Percentiles rank a stretch among this genome's conserved stretches.
Conservation (phyloP, 2,329 filamentous ascomycete species). For the Ascochyta pisi region DNA sequence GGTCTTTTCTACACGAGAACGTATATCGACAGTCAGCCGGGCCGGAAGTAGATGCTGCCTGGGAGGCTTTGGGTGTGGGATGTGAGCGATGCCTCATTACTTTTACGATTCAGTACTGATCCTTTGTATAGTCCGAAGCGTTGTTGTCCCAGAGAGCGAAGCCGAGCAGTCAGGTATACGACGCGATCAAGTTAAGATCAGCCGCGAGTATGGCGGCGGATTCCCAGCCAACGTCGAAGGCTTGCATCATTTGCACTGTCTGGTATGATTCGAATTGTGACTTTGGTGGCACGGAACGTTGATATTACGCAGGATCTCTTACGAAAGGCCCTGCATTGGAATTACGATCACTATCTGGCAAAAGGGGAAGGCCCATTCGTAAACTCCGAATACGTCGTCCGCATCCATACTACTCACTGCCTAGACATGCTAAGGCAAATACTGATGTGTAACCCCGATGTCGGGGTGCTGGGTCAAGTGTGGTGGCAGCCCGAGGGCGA, state of each 20-base stretch:
- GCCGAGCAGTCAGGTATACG: constrained; percentile 60
- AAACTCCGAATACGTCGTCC: constrained; percentile 63
- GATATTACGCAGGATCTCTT: constrained; percentile 60
- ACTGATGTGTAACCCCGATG: constrained; percentile 68
- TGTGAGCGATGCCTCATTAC: constrained; percentile 48
- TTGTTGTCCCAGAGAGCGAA: constrained; percentile 59
- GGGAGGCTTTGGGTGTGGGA: constrained; percentile 60
- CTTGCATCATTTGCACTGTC: constrained; percentile 64
- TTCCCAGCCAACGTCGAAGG: constrained; percentile 66
- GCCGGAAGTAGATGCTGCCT: constrained; percentile 64
- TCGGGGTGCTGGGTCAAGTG: constrained; percentile 66
- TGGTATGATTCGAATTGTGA: constrained; percentile 49
- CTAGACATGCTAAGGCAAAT: constrained; percentile 68
- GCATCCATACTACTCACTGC: constrained; percentile 65
- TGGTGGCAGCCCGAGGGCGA: constrained; percentile 58
- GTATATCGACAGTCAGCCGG: constrained; percentile 59
- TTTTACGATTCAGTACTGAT: background rate
- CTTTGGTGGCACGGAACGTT: background rate
- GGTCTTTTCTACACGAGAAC: constrained; percentile 62
- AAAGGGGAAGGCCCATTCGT: constrained; percentile 60
- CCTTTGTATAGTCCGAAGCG: constrained; percentile 36
- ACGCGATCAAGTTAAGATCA: constrained; percentile 62
- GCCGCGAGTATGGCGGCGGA: constrained; percentile 63
- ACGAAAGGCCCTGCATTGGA: constrained; percentile 65
- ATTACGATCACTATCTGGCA: constrained; percentile 64